These are phyloP conservation scores for Paragyromitra xinjiangensis DNA, from an alignment of 495 filamentous ascomycete genomes.

Conservation along the genomic window DNA sequence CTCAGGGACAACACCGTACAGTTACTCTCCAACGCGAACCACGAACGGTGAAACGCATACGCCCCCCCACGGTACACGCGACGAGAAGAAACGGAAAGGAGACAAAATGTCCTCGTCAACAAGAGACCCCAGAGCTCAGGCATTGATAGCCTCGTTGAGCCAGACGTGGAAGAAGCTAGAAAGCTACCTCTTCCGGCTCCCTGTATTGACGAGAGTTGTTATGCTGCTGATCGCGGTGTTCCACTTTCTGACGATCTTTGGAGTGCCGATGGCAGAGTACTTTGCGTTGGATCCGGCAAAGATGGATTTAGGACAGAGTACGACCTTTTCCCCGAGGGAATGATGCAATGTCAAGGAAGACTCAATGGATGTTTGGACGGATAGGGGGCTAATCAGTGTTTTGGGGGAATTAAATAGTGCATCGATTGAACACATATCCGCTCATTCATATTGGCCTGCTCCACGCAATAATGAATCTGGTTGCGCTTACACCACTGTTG, in stretches of 20 bases:
- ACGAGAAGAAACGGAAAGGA: neutral
- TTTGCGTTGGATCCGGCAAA: constrained; percentile 80
- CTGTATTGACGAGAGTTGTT: constrained; percentile 82
- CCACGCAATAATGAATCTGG: constrained; percentile 78
- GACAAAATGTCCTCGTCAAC: constrained; percentile 32
- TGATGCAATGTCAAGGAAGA: neutral
- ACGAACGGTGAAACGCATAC: constrained; percentile 1
- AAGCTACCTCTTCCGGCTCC: constrained; percentile 83
- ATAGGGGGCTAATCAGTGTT: constrained; percentile 26
- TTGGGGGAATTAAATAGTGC: constrained; percentile 67
- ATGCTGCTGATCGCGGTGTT: constrained; percentile 72
- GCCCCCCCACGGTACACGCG: neutral
- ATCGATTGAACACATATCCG: constrained; percentile 91
- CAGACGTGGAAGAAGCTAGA: constrained; percentile 46
- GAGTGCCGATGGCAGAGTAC: constrained; percentile 75
- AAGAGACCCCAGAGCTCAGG: constrained; percentile 28
- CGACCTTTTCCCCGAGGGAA: constrained; percentile 57
- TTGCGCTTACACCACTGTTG: constrained; percentile 82
- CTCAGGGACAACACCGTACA: constrained; percentile 17
- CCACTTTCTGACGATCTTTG: constrained; percentile 72
- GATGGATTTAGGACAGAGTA: constrained; percentile 77
- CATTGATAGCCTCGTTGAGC: constrained; percentile 15
- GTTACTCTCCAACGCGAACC: constrained; percentile 1
- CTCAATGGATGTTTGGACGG: neutral
- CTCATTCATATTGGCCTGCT: constrained; percentile 83